Percentiles rank a stretch among this genome's conserved stretches.
These are phyloP conservation scores for Pleurotus citrinopileatus DNA, from an alignment of 768 basidiomycete genomes.

Conservation along the genomic window DNA sequence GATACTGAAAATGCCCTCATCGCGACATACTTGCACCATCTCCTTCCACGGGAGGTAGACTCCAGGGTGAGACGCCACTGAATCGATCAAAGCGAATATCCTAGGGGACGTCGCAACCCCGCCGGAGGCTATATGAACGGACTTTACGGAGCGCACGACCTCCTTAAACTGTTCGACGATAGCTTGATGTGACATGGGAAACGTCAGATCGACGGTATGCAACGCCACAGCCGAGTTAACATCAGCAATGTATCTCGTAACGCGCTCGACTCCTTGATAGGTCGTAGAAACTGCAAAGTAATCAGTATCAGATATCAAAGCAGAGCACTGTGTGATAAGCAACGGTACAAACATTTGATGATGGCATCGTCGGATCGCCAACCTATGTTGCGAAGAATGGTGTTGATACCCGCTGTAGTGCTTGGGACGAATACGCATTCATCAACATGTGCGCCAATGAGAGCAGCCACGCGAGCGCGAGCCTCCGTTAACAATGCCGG, in stretches of 20 bases:
- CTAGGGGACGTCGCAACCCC: conserved; percentile 6
- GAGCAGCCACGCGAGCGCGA: conserved; percentile 45
- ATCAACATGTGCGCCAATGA: conserved; percentile 47
- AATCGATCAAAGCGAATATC: conserved; percentile 64
- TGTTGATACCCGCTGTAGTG: conserved; percentile 64
- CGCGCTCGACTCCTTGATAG: not conserved
- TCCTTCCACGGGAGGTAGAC: conserved; percentile 68
- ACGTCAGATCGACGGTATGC: conserved; percentile 16
- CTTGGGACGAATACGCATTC: conserved; percentile 64
- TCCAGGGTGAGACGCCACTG: conserved; percentile 59
- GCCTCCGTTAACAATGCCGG: conserved; percentile 31
- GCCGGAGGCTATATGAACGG: not conserved
- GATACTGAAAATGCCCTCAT: conserved; percentile 59
- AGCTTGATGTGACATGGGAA: conserved; percentile 26
- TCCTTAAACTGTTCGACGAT: conserved; percentile 51
- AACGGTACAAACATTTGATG: conserved; percentile 46
- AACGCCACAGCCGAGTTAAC: conserved; percentile 39
- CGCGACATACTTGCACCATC: conserved; percentile 60
- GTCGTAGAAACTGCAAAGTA: conserved; percentile 3
- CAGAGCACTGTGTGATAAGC: not conserved
- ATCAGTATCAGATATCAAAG: conserved; percentile 4
- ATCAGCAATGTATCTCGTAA: conserved; percentile 42
- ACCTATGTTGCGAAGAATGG: conserved; percentile 61
- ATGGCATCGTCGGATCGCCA: conserved; percentile 71
- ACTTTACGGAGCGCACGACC: conserved; percentile 22